These are phyloP conservation scores for Silybum marianum DNA, from an alignment of 129 eudicot genomes.

Conservation along the genomic window DNA sequence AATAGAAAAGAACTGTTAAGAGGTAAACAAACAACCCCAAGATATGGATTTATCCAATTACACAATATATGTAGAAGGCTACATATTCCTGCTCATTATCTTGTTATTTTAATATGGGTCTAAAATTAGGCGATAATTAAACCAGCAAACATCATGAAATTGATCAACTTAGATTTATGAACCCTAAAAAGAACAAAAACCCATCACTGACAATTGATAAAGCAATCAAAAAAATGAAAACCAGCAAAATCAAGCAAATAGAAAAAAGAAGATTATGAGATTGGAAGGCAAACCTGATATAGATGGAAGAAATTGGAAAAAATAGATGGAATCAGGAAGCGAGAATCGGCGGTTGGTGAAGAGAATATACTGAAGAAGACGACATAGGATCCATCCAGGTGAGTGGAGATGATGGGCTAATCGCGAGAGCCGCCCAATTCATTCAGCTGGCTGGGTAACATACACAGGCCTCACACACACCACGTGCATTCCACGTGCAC, in stretches of 20 bases:
- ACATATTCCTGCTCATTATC: neutral
- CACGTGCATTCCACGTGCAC: neutral
- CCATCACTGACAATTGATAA: neutral
- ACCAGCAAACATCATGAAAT: neutral
- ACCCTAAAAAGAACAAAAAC: neutral
- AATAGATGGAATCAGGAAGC: neutral
- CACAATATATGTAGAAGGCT: too few relatives aligned
- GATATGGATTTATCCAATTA: too few relatives aligned
- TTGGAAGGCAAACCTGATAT: constrained; percentile 13
- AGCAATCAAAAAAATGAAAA: neutral
- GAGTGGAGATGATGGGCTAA: neutral
- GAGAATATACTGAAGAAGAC: neutral
- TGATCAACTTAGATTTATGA: neutral
- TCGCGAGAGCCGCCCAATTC: neutral
- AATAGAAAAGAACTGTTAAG: too few relatives aligned
- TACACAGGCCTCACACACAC: neutral
- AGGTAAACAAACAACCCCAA: too few relatives aligned
- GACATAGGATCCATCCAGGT: neutral
- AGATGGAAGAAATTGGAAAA: too few relatives aligned
- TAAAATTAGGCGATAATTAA: neutral
- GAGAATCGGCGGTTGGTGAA: neutral
- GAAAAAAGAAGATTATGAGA: neutral
- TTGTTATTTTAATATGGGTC: neutral
- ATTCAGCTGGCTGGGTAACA: neutral
- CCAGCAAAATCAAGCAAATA: neutral